Evolutionary conservation across 371 early-diverging fungal species (phyloP).

Genomic region (Umbelopsis sp.): DNA sequence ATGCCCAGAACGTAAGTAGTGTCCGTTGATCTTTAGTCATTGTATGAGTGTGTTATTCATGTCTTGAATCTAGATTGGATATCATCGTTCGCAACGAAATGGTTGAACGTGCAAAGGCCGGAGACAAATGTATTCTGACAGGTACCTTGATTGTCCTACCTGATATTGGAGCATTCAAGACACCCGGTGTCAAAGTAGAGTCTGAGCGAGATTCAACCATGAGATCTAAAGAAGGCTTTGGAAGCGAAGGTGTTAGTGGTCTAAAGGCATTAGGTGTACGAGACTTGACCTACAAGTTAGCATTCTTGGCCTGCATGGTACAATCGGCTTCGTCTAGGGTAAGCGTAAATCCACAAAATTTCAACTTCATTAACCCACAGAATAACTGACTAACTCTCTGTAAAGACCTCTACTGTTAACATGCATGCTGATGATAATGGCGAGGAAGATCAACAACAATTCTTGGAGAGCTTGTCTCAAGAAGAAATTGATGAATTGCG

Average conservation of each 20-base stretch:
- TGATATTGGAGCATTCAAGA: conserved; percentile 83
- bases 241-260: conserved; percentile 86
- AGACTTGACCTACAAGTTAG: conserved; percentile 90
- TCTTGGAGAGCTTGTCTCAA: conserved; percentile 65
- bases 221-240: conserved; percentile 66
- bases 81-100: conserved; percentile 96
- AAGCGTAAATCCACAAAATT: conserved; percentile 25
- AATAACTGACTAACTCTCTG: neutral
- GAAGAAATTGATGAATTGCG: conserved; percentile 79
- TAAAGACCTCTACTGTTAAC: conserved; percentile 44
- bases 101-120: conserved; percentile 97
- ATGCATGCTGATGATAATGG: conserved; percentile 62
- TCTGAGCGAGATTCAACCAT: conserved; percentile 65
- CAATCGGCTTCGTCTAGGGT: conserved; percentile 62
- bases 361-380: conserved; percentile 3
- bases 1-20: conserved; percentile 90
- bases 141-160: conserved; percentile 97
- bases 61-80: conserved; percentile 73
- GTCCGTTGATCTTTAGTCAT: neutral
- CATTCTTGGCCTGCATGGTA: conserved; percentile 89
- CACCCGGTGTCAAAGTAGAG: conserved; percentile 65
- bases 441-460: conserved; percentile 63
- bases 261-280: conserved; percentile 88
- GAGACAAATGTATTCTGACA: conserved; percentile 92
- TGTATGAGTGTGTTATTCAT: neutral